Percentiles rank a stretch among this genome's conserved stretches.
phyloP scores from a whole-genome alignment of 2,329 filamentous ascomycete species.

The Apiospora koreana region DNA sequence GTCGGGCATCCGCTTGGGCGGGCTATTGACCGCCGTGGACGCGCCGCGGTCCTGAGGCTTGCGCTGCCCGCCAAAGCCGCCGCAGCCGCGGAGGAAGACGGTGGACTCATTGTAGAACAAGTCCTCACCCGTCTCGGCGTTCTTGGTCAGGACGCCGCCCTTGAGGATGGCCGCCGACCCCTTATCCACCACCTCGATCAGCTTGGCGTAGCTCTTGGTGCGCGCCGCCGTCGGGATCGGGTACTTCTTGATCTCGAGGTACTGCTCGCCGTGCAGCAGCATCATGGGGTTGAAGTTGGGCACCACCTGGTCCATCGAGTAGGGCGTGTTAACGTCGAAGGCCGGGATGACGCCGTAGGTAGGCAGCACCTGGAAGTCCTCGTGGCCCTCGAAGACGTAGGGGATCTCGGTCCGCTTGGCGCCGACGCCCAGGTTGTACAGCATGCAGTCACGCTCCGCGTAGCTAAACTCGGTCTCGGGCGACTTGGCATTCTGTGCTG shows the following conservation, averaged over 20 bases:
- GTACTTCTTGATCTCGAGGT: constrained; percentile 89
- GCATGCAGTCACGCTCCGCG: constrained; percentile 82
- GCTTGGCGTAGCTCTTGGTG: constrained; percentile 73
- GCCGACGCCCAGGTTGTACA: constrained; percentile 94
- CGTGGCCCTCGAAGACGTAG: constrained; percentile 86
- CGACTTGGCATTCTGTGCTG: constrained; percentile 59
- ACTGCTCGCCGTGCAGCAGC: constrained; percentile 98
- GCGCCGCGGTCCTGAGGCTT: constrained; percentile 78
- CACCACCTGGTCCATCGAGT: constrained; percentile 77
- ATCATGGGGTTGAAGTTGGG: constrained; percentile 99
- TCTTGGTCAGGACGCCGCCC: constrained; percentile 77
- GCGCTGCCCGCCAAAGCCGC: constrained; percentile 83
- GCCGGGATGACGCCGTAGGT: constrained; percentile 97
- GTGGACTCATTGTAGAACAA: constrained; percentile 96
- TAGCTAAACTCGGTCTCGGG: constrained; percentile 76
- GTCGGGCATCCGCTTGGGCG: constrained; percentile 77
- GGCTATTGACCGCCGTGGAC: constrained; percentile 75
- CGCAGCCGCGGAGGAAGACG: constrained; percentile 88
- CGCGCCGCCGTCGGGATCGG: constrained; percentile 84
- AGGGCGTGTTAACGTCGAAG: constrained; percentile 82
- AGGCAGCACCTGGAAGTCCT: constrained; percentile 90
- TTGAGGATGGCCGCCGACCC: constrained; percentile 84
- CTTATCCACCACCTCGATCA: constrained; percentile 96
- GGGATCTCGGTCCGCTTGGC: constrained; percentile 87
- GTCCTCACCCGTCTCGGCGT: constrained; percentile 82